These are phyloP conservation scores for Fraxinus velutina DNA, from an alignment of 305 asterid genomes.

Conservation along the genomic window DNA sequence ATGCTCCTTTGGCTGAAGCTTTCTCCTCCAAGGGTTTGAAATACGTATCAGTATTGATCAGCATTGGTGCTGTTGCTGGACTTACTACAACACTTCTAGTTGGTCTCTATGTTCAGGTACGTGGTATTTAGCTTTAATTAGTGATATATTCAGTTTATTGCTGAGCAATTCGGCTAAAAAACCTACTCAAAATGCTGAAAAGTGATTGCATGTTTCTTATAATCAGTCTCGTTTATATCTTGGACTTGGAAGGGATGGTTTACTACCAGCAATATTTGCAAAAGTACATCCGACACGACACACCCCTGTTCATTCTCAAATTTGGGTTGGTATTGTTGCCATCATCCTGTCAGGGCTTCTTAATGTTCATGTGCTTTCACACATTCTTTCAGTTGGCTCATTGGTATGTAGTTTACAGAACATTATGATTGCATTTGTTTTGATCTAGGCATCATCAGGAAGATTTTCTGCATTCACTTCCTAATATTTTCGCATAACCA, in stretches of 20 bases:
- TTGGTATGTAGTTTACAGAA: constrained; percentile 40
- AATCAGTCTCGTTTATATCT: constrained; percentile 84
- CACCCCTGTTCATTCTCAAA: constrained; percentile 83
- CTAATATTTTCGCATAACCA: background rate
- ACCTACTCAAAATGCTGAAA: constrained; percentile 1
- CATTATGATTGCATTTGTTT: constrained; percentile 11
- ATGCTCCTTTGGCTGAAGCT: constrained; percentile 92
- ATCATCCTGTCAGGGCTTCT: constrained; percentile 63
- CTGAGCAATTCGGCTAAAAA: background rate
- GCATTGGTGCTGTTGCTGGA: constrained; percentile 66
- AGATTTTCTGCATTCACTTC: background rate
- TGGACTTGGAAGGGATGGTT: constrained; percentile 97
- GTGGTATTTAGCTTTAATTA: background rate
- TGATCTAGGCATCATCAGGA: background rate
- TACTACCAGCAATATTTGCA: constrained; percentile 73
- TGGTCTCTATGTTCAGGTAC: constrained; percentile 90
- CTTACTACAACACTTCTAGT: constrained; percentile 76
- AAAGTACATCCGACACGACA: constrained; percentile 69
- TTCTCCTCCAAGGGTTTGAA: constrained; percentile 57
- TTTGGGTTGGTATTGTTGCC: constrained; percentile 90
- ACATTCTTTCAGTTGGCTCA: constrained; percentile 59
- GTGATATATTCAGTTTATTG: constrained; percentile 4
- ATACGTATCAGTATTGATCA: constrained; percentile 48
- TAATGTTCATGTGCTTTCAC: constrained; percentile 53
- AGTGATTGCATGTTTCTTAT: constrained; percentile 24